These are phyloP conservation scores for Chlorella sp. DNA, from an alignment of 139 green algal genomes.

Conservation along the genomic window DNA sequence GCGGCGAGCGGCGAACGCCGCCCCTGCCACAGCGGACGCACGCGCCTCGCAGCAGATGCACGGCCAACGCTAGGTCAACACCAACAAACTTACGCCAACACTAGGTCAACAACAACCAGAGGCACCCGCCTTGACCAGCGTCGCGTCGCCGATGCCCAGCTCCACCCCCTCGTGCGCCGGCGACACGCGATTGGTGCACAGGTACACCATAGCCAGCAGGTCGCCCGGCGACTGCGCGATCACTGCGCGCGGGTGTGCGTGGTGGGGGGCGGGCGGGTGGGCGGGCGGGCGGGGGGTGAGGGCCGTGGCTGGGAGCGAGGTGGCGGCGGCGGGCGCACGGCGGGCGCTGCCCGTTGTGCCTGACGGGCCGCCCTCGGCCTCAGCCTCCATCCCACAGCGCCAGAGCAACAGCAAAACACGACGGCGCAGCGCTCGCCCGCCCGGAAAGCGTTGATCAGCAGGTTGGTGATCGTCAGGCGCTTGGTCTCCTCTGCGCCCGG, in stretches of 20 bases:
- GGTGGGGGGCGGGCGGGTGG: too few species aligned
- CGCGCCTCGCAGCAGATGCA: neutral
- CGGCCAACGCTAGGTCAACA: neutral
- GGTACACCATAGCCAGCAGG: conserved; percentile 88
- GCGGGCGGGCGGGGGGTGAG: too few species aligned
- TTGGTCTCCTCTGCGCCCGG: too few species aligned
- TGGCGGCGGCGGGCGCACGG: too few species aligned
- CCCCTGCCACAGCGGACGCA: neutral
- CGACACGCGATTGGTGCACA: conserved; percentile 90
- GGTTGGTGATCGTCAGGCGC: conserved; percentile 69
- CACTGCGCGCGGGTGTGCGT: too few species aligned
- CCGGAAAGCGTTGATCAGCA: conserved; percentile 80
- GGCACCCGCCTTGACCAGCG: conserved; percentile 77
- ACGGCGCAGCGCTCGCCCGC: too few species aligned
- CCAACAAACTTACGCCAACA: neutral
- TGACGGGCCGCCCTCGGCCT: too few species aligned
- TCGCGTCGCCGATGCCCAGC: conserved; percentile 94
- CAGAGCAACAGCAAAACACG: too few species aligned
- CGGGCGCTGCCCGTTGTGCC: too few species aligned
- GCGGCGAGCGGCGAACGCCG: too few species aligned
- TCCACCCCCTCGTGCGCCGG: conserved; percentile 91
- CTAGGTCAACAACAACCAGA: neutral
- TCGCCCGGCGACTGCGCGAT: conserved; percentile 77
- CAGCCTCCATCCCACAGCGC: too few species aligned
- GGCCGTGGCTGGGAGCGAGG: too few species aligned